A percentile compares a stretch with the other conserved stretches of the same genome.
These are phyloP conservation scores for Alternaria rosae DNA, from an alignment of 2,329 filamentous ascomycete species.

Conservation along the genomic window DNA sequence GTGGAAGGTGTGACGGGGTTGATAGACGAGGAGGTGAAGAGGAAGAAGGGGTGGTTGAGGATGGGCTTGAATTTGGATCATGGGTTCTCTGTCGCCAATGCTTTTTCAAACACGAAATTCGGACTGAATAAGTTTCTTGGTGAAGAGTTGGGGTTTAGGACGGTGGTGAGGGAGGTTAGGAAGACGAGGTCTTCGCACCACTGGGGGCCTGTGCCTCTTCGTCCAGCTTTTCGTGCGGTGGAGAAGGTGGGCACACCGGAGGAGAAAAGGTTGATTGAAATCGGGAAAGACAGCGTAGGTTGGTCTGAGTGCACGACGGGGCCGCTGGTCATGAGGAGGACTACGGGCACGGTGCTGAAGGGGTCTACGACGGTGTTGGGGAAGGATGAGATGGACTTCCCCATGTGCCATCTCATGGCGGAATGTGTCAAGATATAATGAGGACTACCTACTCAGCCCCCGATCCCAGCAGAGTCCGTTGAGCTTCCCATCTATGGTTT, in stretches of 20 bases:
- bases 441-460: no score
- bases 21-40: constrained; percentile 20
- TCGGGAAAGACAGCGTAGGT: background rate
- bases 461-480: no score
- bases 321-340: constrained; percentile 10
- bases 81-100: constrained; percentile 16
- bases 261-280: background rate
- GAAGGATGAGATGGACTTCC: background rate
- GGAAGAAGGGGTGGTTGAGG: constrained; percentile 21
- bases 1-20: constrained; percentile 21
- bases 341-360: background rate
- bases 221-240: background rate
- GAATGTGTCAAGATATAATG: background rate
- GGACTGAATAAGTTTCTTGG: constrained; percentile 24
- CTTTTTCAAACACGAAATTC: constrained; percentile 14
- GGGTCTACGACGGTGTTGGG: background rate
- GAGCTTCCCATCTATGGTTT: no score
- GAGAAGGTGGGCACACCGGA: background rate
- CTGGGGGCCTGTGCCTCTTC: background rate
- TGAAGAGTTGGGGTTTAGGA: background rate
- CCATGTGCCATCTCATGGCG: constrained; percentile 6
- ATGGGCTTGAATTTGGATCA: constrained; percentile 23
- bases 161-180: constrained; percentile 18
- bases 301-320: background rate
- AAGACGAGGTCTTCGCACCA: constrained; percentile 6